phyloP scores from a whole-genome alignment of 1,139 yeast genomes.

The Diutina mesorugosa region DNA sequence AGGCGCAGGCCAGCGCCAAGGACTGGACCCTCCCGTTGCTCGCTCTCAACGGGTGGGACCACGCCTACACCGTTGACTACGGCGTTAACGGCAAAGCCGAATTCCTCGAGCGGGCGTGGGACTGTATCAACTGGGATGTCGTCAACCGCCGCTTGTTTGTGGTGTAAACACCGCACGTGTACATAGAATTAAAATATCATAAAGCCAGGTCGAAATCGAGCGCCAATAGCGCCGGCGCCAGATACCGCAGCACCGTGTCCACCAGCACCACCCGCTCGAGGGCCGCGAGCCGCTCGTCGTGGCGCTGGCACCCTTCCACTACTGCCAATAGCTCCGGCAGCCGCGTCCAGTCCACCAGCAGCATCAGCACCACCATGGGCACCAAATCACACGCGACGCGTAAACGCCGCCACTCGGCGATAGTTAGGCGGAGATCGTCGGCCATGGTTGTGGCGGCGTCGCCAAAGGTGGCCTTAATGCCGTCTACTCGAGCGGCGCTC shows the following conservation, averaged over 20 bases:
- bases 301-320: background rate
- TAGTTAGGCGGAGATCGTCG: background rate
- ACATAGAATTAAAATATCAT: background rate
- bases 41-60: slow-evolving; percentile 79
- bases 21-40: slow-evolving; percentile 73
- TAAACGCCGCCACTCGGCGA: background rate
- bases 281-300: background rate
- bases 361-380: background rate
- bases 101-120: slow-evolving; percentile 67
- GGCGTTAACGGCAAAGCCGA: slow-evolving; percentile 67
- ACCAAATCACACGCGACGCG: background rate
- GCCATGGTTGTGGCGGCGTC: background rate
- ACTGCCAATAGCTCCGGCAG: background rate
- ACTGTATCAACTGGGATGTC: slow-evolving; percentile 78
- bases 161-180: slow-evolving; percentile 11
- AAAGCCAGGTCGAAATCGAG: background rate
- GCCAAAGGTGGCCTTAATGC: background rate
- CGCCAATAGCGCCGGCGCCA: background rate
- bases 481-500: background rate
- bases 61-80: slow-evolving; percentile 71
- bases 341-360: background rate
- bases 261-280: background rate
- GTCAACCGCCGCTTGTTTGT: slow-evolving; percentile 49
- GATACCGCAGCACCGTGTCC: background rate
- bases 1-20: slow-evolving; percentile 26